Base-by-base conservation (phyloP, 2,329 filamentous ascomycete genomes). In the Xylariaceae sp. region DNA sequence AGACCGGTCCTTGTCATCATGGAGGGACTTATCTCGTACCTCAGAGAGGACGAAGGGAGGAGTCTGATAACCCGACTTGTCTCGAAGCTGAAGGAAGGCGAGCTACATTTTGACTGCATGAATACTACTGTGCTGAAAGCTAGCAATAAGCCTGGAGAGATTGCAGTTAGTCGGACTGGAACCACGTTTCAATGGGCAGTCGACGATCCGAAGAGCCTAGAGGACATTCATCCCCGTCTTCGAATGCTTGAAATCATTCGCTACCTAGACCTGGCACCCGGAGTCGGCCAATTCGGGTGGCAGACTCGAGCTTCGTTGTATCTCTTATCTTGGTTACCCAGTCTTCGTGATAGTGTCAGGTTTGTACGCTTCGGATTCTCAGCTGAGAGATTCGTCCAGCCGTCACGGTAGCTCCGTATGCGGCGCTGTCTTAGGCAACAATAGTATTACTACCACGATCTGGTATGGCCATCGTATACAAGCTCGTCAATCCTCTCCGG, bases 11-110 rank as follows among this genome's bases (percentile, higher is more conserved):
- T 67, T 18, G 50, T 69, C 18, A 41, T 70, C 22, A 61, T 64
- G 44, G 66, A 69, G 45, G 68, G 67, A 1, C 56, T 70, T 5
- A 49, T 60, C 15, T 61, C 64, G 51, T 70, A 68, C 35, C 49
- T 70, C 2, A 42, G 55, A 22, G 51, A 57, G 11, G 58, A 58
- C 10, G 53, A 57, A n/a, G 59, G 57, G 3, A 49, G 58, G 22
- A 45, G 55, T n/a, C 48, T 65, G 35, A 44, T 66, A 2, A 45
- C 27, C 14, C 57, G 61, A 2, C 47, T 67, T 1, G 57, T 59
- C 27, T 51, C 57, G 19, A 57, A 55, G 17, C 64, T 68, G 48
- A 51, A 53, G 5, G 47, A 56, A 2, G 63, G 60, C 4, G 58
- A 66, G 40, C 49, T 66, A n/a, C 52, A 65, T 35, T 57, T 65